Evolutionary conservation across 495 filamentous ascomycete species (phyloP), one percentile per base, ranked within the genome.

Genomic region (Jackrogersella minutella): DNA sequence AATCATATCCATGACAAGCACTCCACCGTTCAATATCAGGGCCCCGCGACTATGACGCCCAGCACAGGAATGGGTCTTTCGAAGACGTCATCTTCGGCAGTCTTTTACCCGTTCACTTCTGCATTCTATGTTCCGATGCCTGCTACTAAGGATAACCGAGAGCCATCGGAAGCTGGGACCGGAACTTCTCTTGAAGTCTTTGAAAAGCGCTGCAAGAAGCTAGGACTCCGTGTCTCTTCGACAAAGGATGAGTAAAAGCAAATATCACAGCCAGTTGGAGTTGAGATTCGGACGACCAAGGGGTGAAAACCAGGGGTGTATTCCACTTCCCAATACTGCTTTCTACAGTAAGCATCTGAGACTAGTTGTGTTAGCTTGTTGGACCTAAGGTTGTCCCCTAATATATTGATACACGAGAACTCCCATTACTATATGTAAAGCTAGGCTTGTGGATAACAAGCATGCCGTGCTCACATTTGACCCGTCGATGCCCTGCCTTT

Each of bases 171-270:
- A 3, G 3, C 26, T 21, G 34, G 33, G 4, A 13, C 49, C 11
- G 9, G 19, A 3, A 13, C 9, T 1, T 2, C 19, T 2, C 16
- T 53, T 4, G 26, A 17, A 11, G 31, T 16, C 46, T 58, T 65
- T 22, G 21, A 61, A 11, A 50, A 60, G 8, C 50, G 57, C 6
- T 67, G 64, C 43, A 58, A 52, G 52, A 67, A 39, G 37, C 10
- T 19, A 3, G 64, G 64, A 46, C 10, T 67, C 11, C 64, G 64
- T 24, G 14, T 67, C 30, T 21, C 51, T n/a, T 37, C 51, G 16
- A 11, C 33, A 24, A 55, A 36, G 17, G 8, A 24, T 8, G 28
- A 36, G 19, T 31, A 17, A 17, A 10, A 9, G 21, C n/a, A 2
- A 7, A 13, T 21, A 21, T 30, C 33, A 10, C 11, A 36, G 5